phyloP scores from a whole-genome alignment of 1,284 basidiomycete genomes.

The Ustilago bromivora region DNA sequence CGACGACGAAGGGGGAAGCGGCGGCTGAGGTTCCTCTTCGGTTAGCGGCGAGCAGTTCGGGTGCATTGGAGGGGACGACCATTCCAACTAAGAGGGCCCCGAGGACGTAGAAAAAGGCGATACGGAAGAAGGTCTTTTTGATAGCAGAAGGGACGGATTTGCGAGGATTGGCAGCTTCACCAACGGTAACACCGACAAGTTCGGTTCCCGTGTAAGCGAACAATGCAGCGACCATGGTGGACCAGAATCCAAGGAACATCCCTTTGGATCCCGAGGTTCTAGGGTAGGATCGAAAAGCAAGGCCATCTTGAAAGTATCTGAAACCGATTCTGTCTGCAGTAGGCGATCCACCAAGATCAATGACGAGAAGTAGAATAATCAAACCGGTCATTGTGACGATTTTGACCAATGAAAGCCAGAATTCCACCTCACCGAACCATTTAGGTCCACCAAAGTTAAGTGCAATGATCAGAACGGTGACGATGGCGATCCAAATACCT shows the following conservation, averaged over 20 bases:
- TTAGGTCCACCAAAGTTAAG: constrained; percentile 72
- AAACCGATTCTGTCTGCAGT: constrained; percentile 76
- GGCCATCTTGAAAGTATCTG: constrained; percentile 73
- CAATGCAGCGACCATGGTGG: constrained; percentile 67
- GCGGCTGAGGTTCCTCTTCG: constrained; percentile 63
- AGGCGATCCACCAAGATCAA: constrained; percentile 71
- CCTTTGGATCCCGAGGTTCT: constrained; percentile 58
- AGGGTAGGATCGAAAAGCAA: constrained; percentile 44
- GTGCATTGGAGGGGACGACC: constrained; percentile 56
- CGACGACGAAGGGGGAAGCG: constrained; percentile 83
- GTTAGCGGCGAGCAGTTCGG: constrained; percentile 40
- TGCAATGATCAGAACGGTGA: constrained; percentile 48
- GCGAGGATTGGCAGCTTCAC: constrained; percentile 74
- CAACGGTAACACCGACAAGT: constrained; percentile 72
- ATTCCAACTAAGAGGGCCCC: constrained; percentile 72
- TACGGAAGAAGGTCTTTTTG: constrained; percentile 74
- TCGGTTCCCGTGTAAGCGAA: constrained; percentile 78
- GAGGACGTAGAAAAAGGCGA: constrained; percentile 77
- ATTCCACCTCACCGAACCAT: constrained; percentile 75
- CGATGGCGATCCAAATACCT: constrained; percentile 51
- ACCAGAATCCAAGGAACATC: constrained; percentile 59
- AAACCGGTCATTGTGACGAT: constrained; percentile 53
- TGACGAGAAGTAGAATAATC: constrained; percentile 54
- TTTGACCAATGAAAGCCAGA: constrained; percentile 47
- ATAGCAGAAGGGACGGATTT: constrained; percentile 76